Conservation (phyloP, 257 asterid genomes). For the Jacaranda copaia region DNA sequence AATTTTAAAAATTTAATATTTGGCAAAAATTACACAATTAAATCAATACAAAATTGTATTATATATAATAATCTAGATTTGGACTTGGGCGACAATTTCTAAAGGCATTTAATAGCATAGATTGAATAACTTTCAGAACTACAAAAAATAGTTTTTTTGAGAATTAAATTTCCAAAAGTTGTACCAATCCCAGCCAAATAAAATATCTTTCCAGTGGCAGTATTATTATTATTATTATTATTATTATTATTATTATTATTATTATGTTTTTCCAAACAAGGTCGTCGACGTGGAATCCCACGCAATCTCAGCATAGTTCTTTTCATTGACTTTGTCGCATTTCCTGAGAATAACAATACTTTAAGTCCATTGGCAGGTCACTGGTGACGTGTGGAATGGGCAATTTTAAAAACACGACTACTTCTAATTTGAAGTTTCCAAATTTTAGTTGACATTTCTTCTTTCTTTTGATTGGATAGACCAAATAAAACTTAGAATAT, state of each 20-base stretch:
- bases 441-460: neutral
- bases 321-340: conserved; percentile 1
- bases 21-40: too few relatives aligned
- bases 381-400: neutral
- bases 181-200: too few relatives aligned
- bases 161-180: too few relatives aligned
- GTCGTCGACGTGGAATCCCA: neutral
- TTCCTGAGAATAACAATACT: neutral
- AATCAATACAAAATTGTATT: too few relatives aligned
- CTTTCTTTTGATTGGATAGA: neutral
- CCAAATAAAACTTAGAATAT: neutral
- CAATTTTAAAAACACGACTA: neutral
- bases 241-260: neutral
- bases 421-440: neutral
- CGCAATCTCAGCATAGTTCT: conserved; percentile 4
- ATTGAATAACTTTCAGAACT: too few relatives aligned
- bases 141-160: neutral
- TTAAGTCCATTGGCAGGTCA: neutral
- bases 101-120: too few relatives aligned
- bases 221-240: neutral
- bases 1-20: too few relatives aligned
- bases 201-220: too few relatives aligned
- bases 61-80: too few relatives aligned
- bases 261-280: neutral
- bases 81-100: too few relatives aligned